These are phyloP conservation scores for Celoporthe dispersa DNA, from an alignment of 2,329 filamentous ascomycete species.

Conservation along the genomic window DNA sequence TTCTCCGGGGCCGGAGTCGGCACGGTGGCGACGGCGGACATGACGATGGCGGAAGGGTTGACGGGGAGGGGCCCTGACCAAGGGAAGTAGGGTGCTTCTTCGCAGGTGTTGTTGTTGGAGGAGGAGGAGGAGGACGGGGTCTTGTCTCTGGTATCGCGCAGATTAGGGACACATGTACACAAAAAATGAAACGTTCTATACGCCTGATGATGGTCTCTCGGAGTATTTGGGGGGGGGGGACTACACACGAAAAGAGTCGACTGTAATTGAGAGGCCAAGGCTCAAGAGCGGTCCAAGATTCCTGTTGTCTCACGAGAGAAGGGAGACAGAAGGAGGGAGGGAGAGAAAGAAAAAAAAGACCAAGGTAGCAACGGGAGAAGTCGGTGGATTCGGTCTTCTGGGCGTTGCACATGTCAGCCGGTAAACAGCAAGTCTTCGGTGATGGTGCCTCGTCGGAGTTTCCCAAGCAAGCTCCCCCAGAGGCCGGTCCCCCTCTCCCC, in stretches of 20 bases:
- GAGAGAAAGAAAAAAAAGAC: too few relatives aligned
- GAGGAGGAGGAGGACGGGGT: conserved; percentile 32
- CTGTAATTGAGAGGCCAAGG: background rate
- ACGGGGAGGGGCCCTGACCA: conserved; percentile 85
- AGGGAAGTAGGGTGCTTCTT: conserved; percentile 91
- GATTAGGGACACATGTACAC: background rate
- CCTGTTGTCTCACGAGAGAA: background rate
- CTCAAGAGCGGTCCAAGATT: background rate
- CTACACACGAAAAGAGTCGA: background rate
- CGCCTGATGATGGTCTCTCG: background rate
- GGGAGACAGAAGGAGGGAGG: background rate
- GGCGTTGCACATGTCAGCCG: conserved; percentile 24
- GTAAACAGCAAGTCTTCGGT: conserved; percentile 17
- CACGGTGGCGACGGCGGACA: conserved; percentile 64
- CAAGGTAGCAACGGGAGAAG: background rate
- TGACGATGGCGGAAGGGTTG: conserved; percentile 52
- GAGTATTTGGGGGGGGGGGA: background rate
- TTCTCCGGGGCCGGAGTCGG: conserved; percentile 50
- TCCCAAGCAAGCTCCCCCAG: conserved; percentile 19
- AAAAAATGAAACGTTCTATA: background rate
- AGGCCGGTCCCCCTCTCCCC: background rate
- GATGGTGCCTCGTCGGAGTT: conserved; percentile 22
- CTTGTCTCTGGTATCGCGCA: background rate
- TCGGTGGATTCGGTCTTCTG: conserved; percentile 15
- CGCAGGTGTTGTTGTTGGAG: conserved; percentile 53